Evolutionary conservation across 768 basidiomycete genomes (phyloP), one percentile per base, ranked within the genome.

Genomic region (Lactifluus volemus): DNA sequence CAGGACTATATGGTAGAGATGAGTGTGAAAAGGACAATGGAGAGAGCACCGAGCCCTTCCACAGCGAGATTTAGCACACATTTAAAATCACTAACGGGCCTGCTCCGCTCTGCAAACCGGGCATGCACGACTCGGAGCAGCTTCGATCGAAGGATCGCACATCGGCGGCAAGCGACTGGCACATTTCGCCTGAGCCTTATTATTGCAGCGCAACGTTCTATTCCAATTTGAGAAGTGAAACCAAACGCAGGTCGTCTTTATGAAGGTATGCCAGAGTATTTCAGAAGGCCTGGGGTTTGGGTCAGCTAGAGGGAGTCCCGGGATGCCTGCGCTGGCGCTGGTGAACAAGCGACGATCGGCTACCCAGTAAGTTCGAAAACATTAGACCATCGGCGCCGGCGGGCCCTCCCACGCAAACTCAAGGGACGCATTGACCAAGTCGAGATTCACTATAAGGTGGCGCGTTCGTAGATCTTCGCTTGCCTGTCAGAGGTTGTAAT

Each of bases 401-500:
- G 25, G 25, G 25, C 25, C 2, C 25, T 25, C 25, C 14, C 53
- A 32, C 4, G 32, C 36, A 32, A 39, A 53, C 38, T 61, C 57
- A 17, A 50, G 59, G 21, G 17, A 70, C 75, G 9, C 32, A 73
- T 79, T 77, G 4, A 81, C 73, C 32, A 79, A 68, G 58, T 76
- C 76, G 57, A 79, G 69, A 44, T 71, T 70, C n/a, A 78, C 71
- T 39, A 79, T 62, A 34, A 58, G 68, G 62, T 82, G 80, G 53
- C 82, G 82, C 53, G 81, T 82, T 77, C 72, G 86, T 56, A 92
- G 70, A 68, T 97, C 95, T 60, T 84, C 79, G 70, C 92, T 94
- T 69, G 96, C 87, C 4, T 95, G 87, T 36, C 93, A 86, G 12
- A 97, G 78, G 79, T 97, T 9, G 96, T 95, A 38, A 98, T 90